These are phyloP conservation scores for Salvia sclarea DNA, from an alignment of 305 asterid genomes.

Conservation along the genomic window DNA sequence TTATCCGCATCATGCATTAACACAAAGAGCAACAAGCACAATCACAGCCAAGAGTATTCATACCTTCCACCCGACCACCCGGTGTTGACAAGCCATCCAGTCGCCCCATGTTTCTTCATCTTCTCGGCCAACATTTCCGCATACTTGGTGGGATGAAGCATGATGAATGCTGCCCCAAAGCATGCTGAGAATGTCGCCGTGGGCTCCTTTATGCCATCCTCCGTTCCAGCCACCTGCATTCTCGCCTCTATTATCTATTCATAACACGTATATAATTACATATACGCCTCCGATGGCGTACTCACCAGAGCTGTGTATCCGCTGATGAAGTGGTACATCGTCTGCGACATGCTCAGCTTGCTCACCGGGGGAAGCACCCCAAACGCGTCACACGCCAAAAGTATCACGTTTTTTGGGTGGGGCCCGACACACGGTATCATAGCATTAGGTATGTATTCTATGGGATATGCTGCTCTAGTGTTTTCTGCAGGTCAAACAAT, in stretches of 20 bases:
- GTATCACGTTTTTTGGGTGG: conserved; percentile 87
- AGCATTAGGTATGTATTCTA: conserved; percentile 90
- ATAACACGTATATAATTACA: not conserved
- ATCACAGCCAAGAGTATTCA: not conserved
- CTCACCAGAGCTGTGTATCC: conserved; percentile 89
- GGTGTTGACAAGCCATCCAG: conserved; percentile 95
- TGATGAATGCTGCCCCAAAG: conserved; percentile 97
- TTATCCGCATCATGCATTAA: conserved; percentile 1
- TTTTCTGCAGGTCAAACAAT: conserved; percentile 50
- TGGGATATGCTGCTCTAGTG: conserved; percentile 95
- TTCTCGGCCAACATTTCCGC: conserved; percentile 91
- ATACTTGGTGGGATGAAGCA: conserved; percentile 94
- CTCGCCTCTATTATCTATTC: not conserved
- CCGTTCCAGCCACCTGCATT: conserved; percentile 91
- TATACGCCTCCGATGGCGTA: not conserved
- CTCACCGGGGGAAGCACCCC: conserved; percentile 98
- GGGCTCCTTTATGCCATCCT: conserved; percentile 94
- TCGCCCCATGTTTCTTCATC: conserved; percentile 84
- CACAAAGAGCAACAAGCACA: too few species aligned
- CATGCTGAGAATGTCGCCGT: conserved; percentile 97
- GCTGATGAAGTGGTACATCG: conserved; percentile 97
- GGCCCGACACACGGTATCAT: conserved; percentile 97
- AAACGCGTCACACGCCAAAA: conserved; percentile 93
- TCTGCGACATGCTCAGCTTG: conserved; percentile 82
- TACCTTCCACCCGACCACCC: conserved; percentile 99